phyloP scores from a whole-genome alignment of 352 stramenopile species.

The Phytophthora pini region DNA sequence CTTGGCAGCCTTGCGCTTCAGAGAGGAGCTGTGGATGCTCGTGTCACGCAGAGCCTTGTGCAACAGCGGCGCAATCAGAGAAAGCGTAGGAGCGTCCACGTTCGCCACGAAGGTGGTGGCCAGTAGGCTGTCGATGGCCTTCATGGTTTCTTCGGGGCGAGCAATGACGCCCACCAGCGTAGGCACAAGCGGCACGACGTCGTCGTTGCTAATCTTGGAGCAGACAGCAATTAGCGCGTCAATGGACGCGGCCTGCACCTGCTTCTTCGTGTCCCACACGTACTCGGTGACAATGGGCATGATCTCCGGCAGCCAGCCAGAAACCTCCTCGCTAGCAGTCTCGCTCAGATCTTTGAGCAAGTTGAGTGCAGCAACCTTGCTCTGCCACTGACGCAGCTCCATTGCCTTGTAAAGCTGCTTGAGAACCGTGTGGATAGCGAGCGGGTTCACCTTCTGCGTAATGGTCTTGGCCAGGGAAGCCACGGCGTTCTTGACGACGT shows the following conservation, averaged over 20 bases:
- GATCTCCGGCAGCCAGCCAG: conserved; percentile 87
- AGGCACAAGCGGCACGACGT: conserved; percentile 90
- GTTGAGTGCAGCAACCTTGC: conserved; percentile 87
- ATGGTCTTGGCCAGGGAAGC: conserved; percentile 41
- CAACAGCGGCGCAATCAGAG: conserved; percentile 92
- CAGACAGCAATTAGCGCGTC: conserved; percentile 83
- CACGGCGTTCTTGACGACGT: conserved; percentile 54
- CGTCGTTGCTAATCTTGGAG: conserved; percentile 91
- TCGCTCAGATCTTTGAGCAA: conserved; percentile 79
- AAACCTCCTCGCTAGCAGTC: conserved; percentile 72
- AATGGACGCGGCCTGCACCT: conserved; percentile 88
- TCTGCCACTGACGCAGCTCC: conserved; percentile 82
- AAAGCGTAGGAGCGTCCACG: conserved; percentile 91
- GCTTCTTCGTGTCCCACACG: conserved; percentile 95
- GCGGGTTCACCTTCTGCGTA: conserved; percentile 54
- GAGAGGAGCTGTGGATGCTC: conserved; percentile 90
- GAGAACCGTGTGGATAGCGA: conserved; percentile 66
- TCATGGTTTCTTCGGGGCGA: conserved; percentile 91
- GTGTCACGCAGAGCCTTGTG: conserved; percentile 92
- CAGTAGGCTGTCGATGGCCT: conserved; percentile 91
- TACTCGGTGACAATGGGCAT: conserved; percentile 89
- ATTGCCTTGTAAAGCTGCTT: conserved; percentile 66
- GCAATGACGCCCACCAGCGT: conserved; percentile 92
- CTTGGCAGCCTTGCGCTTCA: conserved; percentile 91
- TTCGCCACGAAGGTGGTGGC: conserved; percentile 93